phyloP scores from a whole-genome alignment of 2,329 filamentous ascomycete genomes.

The Paracoccidioides brasiliensis region DNA sequence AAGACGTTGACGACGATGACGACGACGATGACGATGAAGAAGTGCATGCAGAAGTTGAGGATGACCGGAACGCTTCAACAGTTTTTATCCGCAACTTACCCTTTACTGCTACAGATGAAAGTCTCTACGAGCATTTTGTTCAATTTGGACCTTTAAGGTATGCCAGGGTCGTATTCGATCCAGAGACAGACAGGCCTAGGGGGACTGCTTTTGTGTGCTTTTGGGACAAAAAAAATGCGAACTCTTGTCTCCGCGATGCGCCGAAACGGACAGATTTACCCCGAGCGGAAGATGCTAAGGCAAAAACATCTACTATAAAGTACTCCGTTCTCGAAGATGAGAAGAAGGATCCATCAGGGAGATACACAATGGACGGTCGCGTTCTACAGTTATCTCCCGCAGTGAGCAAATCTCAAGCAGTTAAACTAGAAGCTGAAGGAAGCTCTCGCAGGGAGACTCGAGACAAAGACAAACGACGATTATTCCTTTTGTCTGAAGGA shows the following conservation, averaged over 20 bases:
- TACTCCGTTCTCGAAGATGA: slow-evolving; percentile 84
- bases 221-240: slow-evolving; percentile 60
- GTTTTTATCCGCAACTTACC: slow-evolving; percentile 91
- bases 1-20: slow-evolving; percentile 31
- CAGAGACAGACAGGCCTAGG: slow-evolving; percentile 68
- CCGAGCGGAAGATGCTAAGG: slow-evolving; percentile 26
- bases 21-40: slow-evolving; percentile 30
- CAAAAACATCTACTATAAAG: slow-evolving; percentile 40
- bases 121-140: slow-evolving; percentile 72
- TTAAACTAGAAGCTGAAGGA: slow-evolving; percentile 58
- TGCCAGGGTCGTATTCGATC: slow-evolving; percentile 81
- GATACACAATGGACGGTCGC: slow-evolving; percentile 82
- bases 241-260: slow-evolving; percentile 60
- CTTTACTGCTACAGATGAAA: slow-evolving; percentile 72
- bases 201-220: slow-evolving; percentile 96
- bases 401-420: slow-evolving; percentile 70
- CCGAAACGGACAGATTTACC: slow-evolving; percentile 43
- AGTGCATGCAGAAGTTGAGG: slow-evolving; percentile 34
- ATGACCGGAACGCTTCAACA: slow-evolving; percentile 53
- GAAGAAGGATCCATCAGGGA: slow-evolving; percentile 63
- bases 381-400: slow-evolving; percentile 74
- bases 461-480: slow-evolving; percentile 76
- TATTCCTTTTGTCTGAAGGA: slow-evolving; percentile 81
- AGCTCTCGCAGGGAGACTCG: slow-evolving; percentile 48
- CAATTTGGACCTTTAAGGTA: slow-evolving; percentile 82